These are phyloP conservation scores for Fusarium udum DNA, from an alignment of 2,329 filamentous ascomycete species.

Conservation along the genomic window DNA sequence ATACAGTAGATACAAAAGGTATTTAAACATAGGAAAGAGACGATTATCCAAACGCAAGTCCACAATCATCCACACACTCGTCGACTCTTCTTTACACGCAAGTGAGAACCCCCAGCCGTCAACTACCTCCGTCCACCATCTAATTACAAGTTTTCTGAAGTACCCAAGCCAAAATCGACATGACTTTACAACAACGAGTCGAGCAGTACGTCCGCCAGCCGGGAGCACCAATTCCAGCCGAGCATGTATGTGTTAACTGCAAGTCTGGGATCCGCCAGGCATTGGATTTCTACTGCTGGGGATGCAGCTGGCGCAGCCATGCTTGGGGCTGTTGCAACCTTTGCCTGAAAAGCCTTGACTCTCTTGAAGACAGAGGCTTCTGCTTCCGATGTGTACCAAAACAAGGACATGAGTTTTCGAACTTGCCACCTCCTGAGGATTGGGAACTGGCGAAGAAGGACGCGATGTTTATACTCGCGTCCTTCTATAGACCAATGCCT, in stretches of 20 bases:
- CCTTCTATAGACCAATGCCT: background rate
- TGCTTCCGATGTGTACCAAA: slow-evolving; percentile 6
- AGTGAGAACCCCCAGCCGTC: background rate
- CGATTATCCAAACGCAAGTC: background rate
- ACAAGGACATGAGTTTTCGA: background rate
- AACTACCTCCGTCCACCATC: background rate
- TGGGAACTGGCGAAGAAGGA: background rate
- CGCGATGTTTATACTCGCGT: background rate
- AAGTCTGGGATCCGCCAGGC: background rate
- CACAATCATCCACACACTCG: background rate
- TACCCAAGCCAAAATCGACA: background rate
- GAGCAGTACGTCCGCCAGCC: background rate
- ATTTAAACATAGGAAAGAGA: background rate
- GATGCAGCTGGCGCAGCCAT: background rate
- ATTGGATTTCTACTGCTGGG: background rate
- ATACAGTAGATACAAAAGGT: background rate
- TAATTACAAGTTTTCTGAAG: background rate
- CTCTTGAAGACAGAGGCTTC: background rate
- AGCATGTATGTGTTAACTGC: slow-evolving; percentile 7
- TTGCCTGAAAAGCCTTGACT: background rate
- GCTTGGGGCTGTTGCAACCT: slow-evolving; percentile 4
- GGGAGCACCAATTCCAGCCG: background rate
- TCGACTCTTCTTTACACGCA: background rate
- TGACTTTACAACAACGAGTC: background rate
- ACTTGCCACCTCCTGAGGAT: background rate